A percentile compares a stretch with the other conserved stretches of the same genome.
phyloP scores from a whole-genome alignment of 2,329 filamentous ascomycete genomes.

The Calonectria hongkongensis region DNA sequence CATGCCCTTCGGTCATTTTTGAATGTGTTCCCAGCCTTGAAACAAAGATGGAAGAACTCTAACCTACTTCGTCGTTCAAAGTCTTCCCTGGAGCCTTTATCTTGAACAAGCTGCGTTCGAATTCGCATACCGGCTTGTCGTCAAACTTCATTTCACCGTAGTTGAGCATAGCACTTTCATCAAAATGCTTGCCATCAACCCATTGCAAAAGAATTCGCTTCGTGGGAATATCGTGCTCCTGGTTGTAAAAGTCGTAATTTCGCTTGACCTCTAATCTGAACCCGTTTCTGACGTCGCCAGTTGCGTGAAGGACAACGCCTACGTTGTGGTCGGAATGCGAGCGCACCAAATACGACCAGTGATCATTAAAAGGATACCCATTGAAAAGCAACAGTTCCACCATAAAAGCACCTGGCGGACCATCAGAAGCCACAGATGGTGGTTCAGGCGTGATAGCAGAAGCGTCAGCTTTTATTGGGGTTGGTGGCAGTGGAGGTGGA shows the following conservation, averaged over 20 bases:
- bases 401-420: background rate
- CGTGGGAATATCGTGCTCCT: constrained; percentile 1
- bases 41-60: no score
- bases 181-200: background rate
- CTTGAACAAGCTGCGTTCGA: background rate
- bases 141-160: background rate
- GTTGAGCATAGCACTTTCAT: background rate
- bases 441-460: background rate
- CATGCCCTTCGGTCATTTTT: background rate
- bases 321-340: background rate
- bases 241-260: constrained; percentile 8
- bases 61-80: constrained; percentile 5
- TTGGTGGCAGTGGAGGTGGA: background rate
- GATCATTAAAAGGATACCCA: constrained; percentile 1
- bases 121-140: background rate
- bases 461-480: background rate
- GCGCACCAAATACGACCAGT: constrained; percentile 8
- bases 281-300: background rate
- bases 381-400: background rate
- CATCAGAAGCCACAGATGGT: background rate
- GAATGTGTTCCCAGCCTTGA: no score
- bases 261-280: background rate
- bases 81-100: background rate
- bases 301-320: constrained; percentile 4
- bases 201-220: background rate